A percentile compares a stretch with the other conserved stretches of the same genome.
Evolutionary conservation across 495 filamentous ascomycete genomes (phyloP).

Genomic region (Xylaria telfairii): DNA sequence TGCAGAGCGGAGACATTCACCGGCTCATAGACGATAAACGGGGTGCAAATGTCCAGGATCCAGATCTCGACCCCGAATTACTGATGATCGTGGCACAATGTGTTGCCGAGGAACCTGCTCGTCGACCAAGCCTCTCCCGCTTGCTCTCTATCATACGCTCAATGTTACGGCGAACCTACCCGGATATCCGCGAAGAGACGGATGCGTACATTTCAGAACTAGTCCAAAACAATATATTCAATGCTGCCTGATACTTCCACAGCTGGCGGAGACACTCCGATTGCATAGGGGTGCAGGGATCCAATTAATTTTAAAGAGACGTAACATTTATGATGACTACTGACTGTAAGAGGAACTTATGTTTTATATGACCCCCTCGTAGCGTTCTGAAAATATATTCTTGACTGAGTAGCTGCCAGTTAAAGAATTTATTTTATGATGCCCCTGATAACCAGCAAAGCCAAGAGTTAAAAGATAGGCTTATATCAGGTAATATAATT

Average conservation of each 20-base stretch:
- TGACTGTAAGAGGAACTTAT: too few species aligned
- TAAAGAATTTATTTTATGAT: too few species aligned
- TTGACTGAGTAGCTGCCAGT: too few species aligned
- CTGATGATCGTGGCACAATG: not conserved
- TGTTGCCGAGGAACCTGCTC: not conserved
- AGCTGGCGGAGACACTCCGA: too few species aligned
- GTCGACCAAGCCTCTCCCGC: not conserved
- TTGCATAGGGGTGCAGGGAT: too few species aligned
- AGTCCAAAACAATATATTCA: not conserved
- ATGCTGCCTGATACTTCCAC: conserved; percentile 2
- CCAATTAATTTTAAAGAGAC: too few species aligned
- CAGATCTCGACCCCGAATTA: not conserved
- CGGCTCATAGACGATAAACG: not conserved
- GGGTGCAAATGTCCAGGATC: not conserved
- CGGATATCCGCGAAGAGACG: not conserved
- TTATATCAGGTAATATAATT: too few species aligned
- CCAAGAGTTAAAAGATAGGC: too few species aligned
- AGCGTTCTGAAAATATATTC: too few species aligned
- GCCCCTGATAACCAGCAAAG: too few species aligned
- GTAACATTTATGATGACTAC: too few species aligned
- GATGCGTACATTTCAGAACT: not conserved
- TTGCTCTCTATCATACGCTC: not conserved
- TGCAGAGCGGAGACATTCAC: not conserved
- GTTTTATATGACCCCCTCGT: too few species aligned
- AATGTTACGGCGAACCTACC: not conserved